Base-by-base conservation (phyloP, 306 rosid species). In the Astragalus glycyphyllos region DNA sequence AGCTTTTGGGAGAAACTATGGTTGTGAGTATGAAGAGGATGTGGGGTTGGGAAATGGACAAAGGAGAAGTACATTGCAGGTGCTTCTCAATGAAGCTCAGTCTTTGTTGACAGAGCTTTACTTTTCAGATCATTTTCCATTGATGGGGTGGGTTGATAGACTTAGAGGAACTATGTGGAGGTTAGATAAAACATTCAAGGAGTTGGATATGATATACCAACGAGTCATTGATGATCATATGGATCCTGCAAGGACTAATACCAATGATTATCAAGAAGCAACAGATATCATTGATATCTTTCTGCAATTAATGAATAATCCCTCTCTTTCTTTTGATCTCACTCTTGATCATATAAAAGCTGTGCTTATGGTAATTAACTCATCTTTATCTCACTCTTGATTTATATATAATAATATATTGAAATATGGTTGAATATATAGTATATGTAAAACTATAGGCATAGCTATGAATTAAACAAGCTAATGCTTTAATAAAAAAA, bases 81-180 rank as follows among this genome's bases (percentile, higher is more conserved):
- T 69, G 9, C 6, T 85, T 60, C 64, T 89, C 1, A 71, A 45
- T 13, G 92, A 82, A 37, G 79, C 67, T 1, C 65, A 75, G 44
- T 75, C 75, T 5, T 6, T 76, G 74, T 4, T 81, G 1, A 35
- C 68, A 11, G 84, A 71, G 9, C 72, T 79, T 62, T 72, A 44
- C 6, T 79, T 83, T 11, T 68, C 74, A 4, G 88, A 89, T 12
- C 66, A 48, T 67, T 57, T 87, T 37, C 84, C 83, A 5, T 40
- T 77, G 9, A 5, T 87, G 62, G 86, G 86, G 2, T 85, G 88
- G 89, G 26, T 83, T 38, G 96, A 89, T 63, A 58, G 82, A 56
- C 5, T 85, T 0, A 75, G 42, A 13, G 89, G 90, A 7, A 14
- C 3, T 0, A 11, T 63, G 0, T 2, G 11, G 9, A 64, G 81